Evolutionary conservation across 2,329 filamentous ascomycete genomes (phyloP), one percentile per base, ranked within the genome.

Genomic region (Fusarium tricinctum): DNA sequence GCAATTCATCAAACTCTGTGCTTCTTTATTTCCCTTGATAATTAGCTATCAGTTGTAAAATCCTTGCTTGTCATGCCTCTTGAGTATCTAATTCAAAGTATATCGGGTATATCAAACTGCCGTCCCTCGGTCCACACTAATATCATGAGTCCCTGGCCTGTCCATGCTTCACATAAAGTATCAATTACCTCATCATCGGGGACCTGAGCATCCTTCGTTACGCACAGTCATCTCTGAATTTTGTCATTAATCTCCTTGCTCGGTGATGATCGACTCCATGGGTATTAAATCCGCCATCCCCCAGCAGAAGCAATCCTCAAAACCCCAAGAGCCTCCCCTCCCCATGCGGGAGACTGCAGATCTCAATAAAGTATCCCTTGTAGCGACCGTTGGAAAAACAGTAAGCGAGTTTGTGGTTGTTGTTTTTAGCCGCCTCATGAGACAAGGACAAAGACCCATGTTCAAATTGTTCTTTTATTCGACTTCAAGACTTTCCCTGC

Each of bases 311-410:
- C 7, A 35, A 26, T 51, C 47, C 39, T 49, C 40, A 26, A 49
- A 39, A 55, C 44, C 58, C 58, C 28, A 32, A 54, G 44, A 58
- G 46, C 19, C 32, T 32, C 30, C 51, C 59, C 48, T 39, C 22
- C 30, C 40, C 26, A 47, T 62, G 40, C 19, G 45, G 54, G 58
- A 59, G 30, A 39, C 28, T 53, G 70, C 60, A 73, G 65, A 73
- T 72, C 70, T 65, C 51, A 71, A 73, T 72, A 53, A 64, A 52
- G 3, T 43, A 43, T 51, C 48, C 66, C 70, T 58, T 63, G 70
- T 55, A 32, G 47, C 39, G 58, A 45, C 51, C 48, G 50, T 63
- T 64, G 52, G 20, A 35, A 54, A 54, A 54, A 39, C 42, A 45
- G 19, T 54, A 56, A 49, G 40, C 38, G 51, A 30, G 20, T 15